phyloP scores from a whole-genome alignment of 768 basidiomycete species.

The Boletus sp. region DNA sequence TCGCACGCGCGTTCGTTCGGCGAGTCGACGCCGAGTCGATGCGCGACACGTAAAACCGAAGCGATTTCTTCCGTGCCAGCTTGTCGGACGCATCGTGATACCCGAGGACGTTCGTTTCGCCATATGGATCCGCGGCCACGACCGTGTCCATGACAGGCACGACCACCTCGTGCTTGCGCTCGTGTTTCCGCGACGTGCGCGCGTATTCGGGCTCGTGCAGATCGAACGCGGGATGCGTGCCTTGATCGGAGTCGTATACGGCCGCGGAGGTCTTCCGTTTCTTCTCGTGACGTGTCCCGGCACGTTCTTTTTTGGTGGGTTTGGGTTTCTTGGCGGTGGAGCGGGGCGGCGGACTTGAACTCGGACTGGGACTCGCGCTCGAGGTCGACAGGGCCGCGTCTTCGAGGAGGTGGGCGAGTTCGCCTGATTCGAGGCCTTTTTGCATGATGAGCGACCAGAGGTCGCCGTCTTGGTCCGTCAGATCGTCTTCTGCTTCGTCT shows the following conservation, averaged over 20 bases:
- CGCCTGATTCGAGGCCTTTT: conserved; percentile 40
- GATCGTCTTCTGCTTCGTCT: conserved; percentile 25
- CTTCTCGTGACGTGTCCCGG: conserved; percentile 50
- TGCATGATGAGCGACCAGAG: conserved; percentile 43
- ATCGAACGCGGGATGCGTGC: conserved; percentile 56
- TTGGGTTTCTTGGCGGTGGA: neutral
- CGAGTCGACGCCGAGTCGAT: conserved; percentile 81
- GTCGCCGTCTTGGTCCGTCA: conserved; percentile 42
- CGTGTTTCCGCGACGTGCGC: conserved; percentile 23
- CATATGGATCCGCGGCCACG: conserved; percentile 45
- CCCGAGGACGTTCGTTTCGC: conserved; percentile 70
- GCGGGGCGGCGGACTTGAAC: conserved; percentile 10
- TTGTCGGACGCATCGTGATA: conserved; percentile 82
- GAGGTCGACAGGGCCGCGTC: conserved; percentile 39
- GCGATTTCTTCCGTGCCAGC: conserved; percentile 70
- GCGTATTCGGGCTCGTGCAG: conserved; percentile 72
- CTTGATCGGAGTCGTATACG: conserved; percentile 10
- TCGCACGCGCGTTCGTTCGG: conserved; percentile 68
- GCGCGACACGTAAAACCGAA: conserved; percentile 91
- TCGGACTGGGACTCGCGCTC: conserved; percentile 7
- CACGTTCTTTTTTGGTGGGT: conserved; percentile 8
- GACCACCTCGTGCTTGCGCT: neutral
- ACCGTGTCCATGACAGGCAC: conserved; percentile 5
- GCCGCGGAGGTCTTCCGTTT: conserved; percentile 49
- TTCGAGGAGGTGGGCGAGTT: conserved; percentile 56